A percentile compares a stretch with the other conserved stretches of the same genome.
phyloP scores from a whole-genome alignment of 2,329 filamentous ascomycete genomes.

The Clonostachys sp. region DNA sequence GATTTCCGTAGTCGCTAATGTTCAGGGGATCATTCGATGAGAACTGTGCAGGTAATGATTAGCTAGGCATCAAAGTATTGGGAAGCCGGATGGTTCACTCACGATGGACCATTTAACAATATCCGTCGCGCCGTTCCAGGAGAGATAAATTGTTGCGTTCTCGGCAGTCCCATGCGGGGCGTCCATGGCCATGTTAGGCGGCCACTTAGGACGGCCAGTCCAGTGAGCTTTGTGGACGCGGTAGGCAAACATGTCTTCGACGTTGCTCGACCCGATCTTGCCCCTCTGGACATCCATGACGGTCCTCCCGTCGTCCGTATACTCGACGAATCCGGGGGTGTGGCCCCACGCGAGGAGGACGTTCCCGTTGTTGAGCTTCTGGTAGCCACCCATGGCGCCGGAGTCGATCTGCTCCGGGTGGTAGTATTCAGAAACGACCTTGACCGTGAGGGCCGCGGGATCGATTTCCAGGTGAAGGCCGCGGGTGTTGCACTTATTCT shows the following conservation, averaged over 20 bases:
- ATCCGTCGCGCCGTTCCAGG: slow-evolving; percentile 23
- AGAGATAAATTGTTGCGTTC: slow-evolving; percentile 16
- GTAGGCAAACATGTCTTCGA: slow-evolving; percentile 18
- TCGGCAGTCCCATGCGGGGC: slow-evolving; percentile 11
- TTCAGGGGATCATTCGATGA: slow-evolving; percentile 11
- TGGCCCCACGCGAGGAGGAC: slow-evolving; percentile 18
- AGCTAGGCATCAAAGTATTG: slow-evolving; percentile 3
- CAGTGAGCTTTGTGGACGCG: slow-evolving; percentile 17
- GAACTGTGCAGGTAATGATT: slow-evolving; percentile 9
- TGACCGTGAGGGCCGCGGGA: slow-evolving; percentile 16
- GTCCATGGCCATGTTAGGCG: slow-evolving; percentile 17
- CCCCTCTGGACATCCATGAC: slow-evolving; percentile 18
- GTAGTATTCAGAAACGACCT: slow-evolving; percentile 18
- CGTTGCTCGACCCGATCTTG: slow-evolving; percentile 9
- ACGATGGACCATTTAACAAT: slow-evolving; percentile 18
- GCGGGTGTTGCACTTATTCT: slow-evolving; percentile 16
- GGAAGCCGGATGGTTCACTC: slow-evolving; percentile 6
- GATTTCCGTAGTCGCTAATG: slow-evolving; percentile 12
- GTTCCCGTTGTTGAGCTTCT: slow-evolving; percentile 17
- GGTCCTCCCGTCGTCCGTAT: slow-evolving; percentile 11
- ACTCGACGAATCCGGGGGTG: slow-evolving; percentile 18
- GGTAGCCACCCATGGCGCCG: slow-evolving; percentile 17
- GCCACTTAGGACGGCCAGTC: slow-evolving; percentile 18
- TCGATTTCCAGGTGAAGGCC: slow-evolving; percentile 22
- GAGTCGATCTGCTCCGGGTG: slow-evolving; percentile 16